Percentiles rank a stretch among this genome's conserved stretches.
phyloP scores from a whole-genome alignment of 202 grass and related monocot genomes.

The Panicum hallii region DNA sequence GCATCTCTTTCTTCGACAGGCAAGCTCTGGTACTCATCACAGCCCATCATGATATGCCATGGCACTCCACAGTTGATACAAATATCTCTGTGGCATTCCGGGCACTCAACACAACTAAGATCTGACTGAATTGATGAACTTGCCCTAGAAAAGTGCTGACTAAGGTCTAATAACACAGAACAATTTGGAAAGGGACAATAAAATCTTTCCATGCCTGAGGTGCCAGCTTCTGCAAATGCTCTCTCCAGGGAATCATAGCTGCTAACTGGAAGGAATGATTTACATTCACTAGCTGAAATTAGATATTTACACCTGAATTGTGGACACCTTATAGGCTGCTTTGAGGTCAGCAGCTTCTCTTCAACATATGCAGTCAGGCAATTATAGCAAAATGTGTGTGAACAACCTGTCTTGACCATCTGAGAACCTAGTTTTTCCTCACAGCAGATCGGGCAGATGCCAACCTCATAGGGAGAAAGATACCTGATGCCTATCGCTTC shows the following conservation, averaged over 20 bases:
- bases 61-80: slow-evolving; percentile 87
- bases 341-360: slow-evolving; percentile 53
- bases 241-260: slow-evolving; percentile 62
- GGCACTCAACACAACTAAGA: slow-evolving; percentile 67
- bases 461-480: slow-evolving; percentile 53
- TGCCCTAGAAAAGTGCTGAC: slow-evolving; percentile 75
- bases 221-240: slow-evolving; percentile 44
- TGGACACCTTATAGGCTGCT: slow-evolving; percentile 68
- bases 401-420: slow-evolving; percentile 76
- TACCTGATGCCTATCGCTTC: slow-evolving; percentile 85
- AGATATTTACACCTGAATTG: slow-evolving; percentile 70
- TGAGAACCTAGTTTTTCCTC: slow-evolving; percentile 65
- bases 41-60: slow-evolving; percentile 87
- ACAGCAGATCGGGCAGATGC: slow-evolving; percentile 62
- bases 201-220: slow-evolving; percentile 56
- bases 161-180: slow-evolving; percentile 65
- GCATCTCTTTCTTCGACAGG: slow-evolving; percentile 63
- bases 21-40: slow-evolving; percentile 85
- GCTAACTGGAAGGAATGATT: slow-evolving; percentile 69
- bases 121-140: slow-evolving; percentile 75
- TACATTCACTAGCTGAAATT: slow-evolving; percentile 68
- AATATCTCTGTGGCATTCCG: slow-evolving; percentile 87
- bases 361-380: slow-evolving; percentile 64
- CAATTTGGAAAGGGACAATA: slow-evolving; percentile 94
- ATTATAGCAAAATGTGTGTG: slow-evolving; percentile 69